Percentiles rank a stretch among this genome's conserved stretches.
phyloP scores from a whole-genome alignment of 1,284 basidiomycete species.

The Fomes fomentarius region DNA sequence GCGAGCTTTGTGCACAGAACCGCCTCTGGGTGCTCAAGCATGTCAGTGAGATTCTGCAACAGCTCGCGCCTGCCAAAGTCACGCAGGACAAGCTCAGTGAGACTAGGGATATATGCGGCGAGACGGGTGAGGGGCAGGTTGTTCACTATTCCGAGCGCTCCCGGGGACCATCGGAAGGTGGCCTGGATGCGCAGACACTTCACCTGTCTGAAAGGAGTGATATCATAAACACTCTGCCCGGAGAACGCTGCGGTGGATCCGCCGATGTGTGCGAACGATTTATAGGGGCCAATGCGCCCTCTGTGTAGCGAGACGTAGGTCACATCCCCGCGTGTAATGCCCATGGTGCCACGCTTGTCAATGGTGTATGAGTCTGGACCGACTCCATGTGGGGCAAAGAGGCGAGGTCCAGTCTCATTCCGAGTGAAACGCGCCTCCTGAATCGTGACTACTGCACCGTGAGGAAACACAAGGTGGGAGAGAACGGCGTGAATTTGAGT shows the following conservation, averaged over 20 bases:
- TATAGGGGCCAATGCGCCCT: no score
- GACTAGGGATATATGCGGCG: background rate
- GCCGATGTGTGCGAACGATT: background rate
- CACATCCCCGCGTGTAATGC: background rate
- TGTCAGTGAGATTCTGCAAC: background rate
- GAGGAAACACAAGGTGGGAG: background rate
- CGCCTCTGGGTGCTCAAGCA: background rate
- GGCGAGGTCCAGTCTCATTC: no score
- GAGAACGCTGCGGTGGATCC: background rate
- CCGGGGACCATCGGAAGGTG: background rate
- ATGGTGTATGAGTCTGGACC: background rate
- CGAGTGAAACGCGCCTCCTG: no score
- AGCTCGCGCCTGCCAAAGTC: constrained; percentile 1
- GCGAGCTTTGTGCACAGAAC: background rate
- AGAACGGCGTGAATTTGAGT: background rate
- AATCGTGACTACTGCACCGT: no score
- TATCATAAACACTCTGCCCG: background rate
- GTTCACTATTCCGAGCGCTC: background rate
- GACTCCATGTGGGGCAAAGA: no score
- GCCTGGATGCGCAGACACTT: background rate
- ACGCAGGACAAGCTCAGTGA: constrained; percentile 3
- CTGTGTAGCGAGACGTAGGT: no score
- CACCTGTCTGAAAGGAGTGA: background rate
- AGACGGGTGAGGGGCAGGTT: background rate
- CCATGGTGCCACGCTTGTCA: background rate